Base-by-base conservation (phyloP, 192 early-diverging fungal species). In the Podila verticillata region DNA sequence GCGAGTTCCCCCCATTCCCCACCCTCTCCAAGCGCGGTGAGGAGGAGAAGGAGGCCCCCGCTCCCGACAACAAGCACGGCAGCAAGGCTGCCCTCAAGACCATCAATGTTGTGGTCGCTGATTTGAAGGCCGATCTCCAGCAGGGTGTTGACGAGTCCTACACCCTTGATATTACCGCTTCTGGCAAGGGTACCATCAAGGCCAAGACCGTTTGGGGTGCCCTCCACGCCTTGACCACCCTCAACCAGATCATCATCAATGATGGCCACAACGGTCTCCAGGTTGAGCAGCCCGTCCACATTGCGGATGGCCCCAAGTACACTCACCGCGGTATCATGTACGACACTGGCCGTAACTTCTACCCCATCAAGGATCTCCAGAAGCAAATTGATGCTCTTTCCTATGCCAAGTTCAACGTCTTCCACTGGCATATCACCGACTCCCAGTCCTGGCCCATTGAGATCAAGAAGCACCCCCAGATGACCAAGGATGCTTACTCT, bases 381-480 rank as follows among this genome's bases (percentile, higher is more conserved):
- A 84, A 84, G 56, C 90, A 89, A 13, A 85, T 92, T 20, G 91
- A 93, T 65, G 92, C 88, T 59, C 85, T 93, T 82, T 74, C 90
- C 34, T 91, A 86, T 62, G 84, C 89, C 84, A 93, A 94, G 87
- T 71, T 93, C 72, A 94, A 94, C 57, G 90, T 92, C 74, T 94
- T 95, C 62, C 94, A 95, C 83, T 85, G 95, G 73, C 89, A 94
- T 70, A 85, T 89, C 65, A 86, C 89, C 58, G 88, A 93, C 65
- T 68, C 78, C n/a, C 83, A 87, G 13, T 88, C 92, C 4, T 78
- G 85, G 29, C 73, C 86, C 0, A 79, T 92, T 48, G 86, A 94
- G 81, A 84, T 89, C 61, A 85, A 86, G 70, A 82, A 77, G 17
- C 78, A 88, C 73, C 93, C 93, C 4, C 86, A 87, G 61, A 79